Base-by-base conservation (phyloP, 129 eudicot genomes). In the Daucus carota region DNA sequence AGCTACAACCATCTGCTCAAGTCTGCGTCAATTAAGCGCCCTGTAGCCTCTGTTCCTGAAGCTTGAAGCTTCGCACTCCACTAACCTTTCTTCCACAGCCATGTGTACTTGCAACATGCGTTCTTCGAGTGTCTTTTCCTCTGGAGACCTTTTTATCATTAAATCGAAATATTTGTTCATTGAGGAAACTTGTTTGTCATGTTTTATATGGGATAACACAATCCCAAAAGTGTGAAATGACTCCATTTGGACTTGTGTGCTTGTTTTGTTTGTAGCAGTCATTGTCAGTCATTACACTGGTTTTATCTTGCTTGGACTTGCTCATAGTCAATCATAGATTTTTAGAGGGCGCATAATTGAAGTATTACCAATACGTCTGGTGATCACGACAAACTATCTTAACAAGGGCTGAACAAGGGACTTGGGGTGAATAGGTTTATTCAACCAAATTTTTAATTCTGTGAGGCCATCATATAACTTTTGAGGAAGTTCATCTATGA, bases 1-100 rank as follows among this genome's bases (percentile, higher is more conserved):
- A 93, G 98, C 86, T 93, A 93, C 89, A 92, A 89, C 83, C 98
- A 93, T 81, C 80, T 93, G 34, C 84, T 89, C 77, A 93, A 93
- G 76, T 88, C 97, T 52, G 96, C 98, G 7, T 90, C 98, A 15
- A 84, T 93, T 47, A 93, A 86, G 85, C 96, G 92, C 22, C 65
- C 86, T 41, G 78, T 92, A 40, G 86, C 89, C 44, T 80, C 88
- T 41, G 88, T 87, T 88, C 92, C 96, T 8, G 96, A 92, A 83
- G 79, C 86, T 83, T 87, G 81, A 88, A 62, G 38, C 69, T 54
- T 54, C 63, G 29, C 63, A n/a, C 38, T 9, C 18, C 1, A 32
- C 69, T 62, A 12, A 16, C 18, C 50, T 48, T 24, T 73, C 4
- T 1, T 14, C 33, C 68, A 17, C 28, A 28, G 16, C 12, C 12